Conservation (phyloP, 2,329 filamentous ascomycete genomes). For the Endothia cerciana region DNA sequence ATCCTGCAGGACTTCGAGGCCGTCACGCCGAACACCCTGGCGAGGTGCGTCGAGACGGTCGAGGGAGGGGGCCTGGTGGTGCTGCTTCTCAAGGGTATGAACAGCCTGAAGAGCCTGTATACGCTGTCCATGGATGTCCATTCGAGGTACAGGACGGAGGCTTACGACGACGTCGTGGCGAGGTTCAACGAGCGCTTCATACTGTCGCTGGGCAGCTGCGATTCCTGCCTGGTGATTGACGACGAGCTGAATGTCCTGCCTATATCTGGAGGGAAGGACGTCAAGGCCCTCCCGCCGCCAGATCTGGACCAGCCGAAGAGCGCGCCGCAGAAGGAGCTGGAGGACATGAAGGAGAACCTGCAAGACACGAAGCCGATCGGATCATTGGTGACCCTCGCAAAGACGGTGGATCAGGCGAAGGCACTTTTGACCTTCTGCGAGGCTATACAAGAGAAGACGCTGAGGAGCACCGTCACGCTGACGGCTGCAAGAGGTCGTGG, state of each 20-base stretch:
- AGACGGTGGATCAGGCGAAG: slow-evolving; percentile 94
- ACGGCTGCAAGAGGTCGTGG: slow-evolving; percentile 94
- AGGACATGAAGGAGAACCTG: slow-evolving; percentile 84
- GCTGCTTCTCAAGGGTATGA: slow-evolving; percentile 93
- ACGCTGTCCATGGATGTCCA: slow-evolving; percentile 98
- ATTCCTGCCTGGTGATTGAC: slow-evolving; percentile 92
- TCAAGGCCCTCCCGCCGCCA: slow-evolving; percentile 78
- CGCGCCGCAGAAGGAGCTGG: slow-evolving; percentile 74
- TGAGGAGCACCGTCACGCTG: slow-evolving; percentile 89
- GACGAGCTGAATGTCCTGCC: slow-evolving; percentile 97
- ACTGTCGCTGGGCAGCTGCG: slow-evolving; percentile 90
- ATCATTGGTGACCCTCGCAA: slow-evolving; percentile 79
- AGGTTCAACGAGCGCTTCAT: slow-evolving; percentile 98
- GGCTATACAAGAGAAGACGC: slow-evolving; percentile 92
- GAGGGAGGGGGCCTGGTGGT: slow-evolving; percentile 93
- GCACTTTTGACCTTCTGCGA: slow-evolving; percentile 96
- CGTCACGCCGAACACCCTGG: slow-evolving; percentile 93
- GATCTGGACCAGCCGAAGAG: slow-evolving; percentile 75
- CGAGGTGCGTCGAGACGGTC: slow-evolving; percentile 94
- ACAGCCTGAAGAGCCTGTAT: slow-evolving; percentile 94
- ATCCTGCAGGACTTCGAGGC: slow-evolving; percentile 98
- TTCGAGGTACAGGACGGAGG: slow-evolving; percentile 93
- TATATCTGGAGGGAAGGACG: slow-evolving; percentile 92
- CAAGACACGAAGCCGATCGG: slow-evolving; percentile 86
- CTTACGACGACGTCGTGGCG: slow-evolving; percentile 90